Percentiles rank a stretch among this genome's conserved stretches.
Conservation (phyloP, 371 early-diverging fungal genomes). For the Mucor velutinosus region DNA sequence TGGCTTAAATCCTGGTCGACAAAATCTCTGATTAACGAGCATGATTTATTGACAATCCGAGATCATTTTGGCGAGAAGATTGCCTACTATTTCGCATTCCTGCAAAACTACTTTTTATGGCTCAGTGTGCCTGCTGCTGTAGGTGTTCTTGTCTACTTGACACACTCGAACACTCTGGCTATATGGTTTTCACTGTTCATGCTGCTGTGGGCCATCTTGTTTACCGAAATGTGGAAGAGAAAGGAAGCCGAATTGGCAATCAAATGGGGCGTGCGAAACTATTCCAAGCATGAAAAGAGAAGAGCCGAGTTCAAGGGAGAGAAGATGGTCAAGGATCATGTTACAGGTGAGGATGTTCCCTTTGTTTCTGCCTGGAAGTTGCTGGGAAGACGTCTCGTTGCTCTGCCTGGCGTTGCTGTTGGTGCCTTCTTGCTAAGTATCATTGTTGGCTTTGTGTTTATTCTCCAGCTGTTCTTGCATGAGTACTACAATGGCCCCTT, state of each 20-base stretch:
- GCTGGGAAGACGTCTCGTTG: conserved; percentile 62
- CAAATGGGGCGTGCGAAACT: conserved; percentile 77
- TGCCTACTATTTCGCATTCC: conserved; percentile 90
- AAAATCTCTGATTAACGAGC: conserved; percentile 71
- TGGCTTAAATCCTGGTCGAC: conserved; percentile 82
- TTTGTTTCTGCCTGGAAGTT: conserved; percentile 71
- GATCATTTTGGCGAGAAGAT: conserved; percentile 89
- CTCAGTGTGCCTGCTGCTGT: conserved; percentile 67
- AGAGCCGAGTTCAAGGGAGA: conserved; percentile 75
- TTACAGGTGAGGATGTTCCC: conserved; percentile 76
- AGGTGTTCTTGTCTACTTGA: conserved; percentile 64
- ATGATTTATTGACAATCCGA: conserved; percentile 70
- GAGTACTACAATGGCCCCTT: conserved; percentile 87
- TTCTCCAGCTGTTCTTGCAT: conserved; percentile 74
- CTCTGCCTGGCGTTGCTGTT: conserved; percentile 63
- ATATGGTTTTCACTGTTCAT: conserved; percentile 67
- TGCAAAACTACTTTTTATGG: conserved; percentile 83
- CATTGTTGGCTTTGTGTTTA: conserved; percentile 72
- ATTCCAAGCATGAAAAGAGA: conserved; percentile 60
- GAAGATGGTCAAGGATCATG: conserved; percentile 56
- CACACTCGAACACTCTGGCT: conserved; percentile 56
- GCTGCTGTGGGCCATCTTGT: conserved; percentile 73
- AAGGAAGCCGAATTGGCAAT: conserved; percentile 72
- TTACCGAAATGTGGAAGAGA: conserved; percentile 81
- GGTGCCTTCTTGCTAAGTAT: conserved; percentile 65